Base-by-base conservation (phyloP, 2,329 filamentous ascomycete species). In the Verticillium alfalfae region DNA sequence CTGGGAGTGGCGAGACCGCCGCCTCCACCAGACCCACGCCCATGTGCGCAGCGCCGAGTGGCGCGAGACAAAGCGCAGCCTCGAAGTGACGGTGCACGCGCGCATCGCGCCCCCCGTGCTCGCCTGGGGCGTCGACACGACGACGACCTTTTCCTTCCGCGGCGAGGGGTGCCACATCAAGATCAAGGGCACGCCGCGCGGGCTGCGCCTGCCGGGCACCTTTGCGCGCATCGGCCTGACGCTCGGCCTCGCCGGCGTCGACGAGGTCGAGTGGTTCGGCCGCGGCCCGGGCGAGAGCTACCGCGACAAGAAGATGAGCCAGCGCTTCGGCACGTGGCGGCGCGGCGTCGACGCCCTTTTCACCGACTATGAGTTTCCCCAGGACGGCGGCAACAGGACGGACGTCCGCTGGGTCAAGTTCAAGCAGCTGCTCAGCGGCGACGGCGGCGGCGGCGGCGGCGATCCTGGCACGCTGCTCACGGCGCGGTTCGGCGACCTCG, bases 221-320 rank as follows among this genome's bases (percentile, higher is more conserved):
- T 80, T 90, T 49, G 86, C 88, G 0, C 80, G 88, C 16, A 81
- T 90, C 62, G 88, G 88, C 0, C 72, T 90, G 65, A 84, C 71
- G n/a, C 79, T 75, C 66, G 81, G 73, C 13, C 77, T 76, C 66
- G 72, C 57, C 57, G 75, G 66, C 18, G 71, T 79, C 31, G 69
- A 74, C 5, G 66, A 69, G 5, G 80, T 78, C 0, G 72, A 75
- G n/a, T 92, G 88, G 88, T 90, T 86, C 67, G 88, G 88, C 5
- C 83, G 85, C 4, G 89, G 89, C 0, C 86, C 86, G 0, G 85
- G 85, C 2, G 87, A 90, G 70, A 84, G 80, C 12, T 92, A 91
- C 75, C 75, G 76, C 16, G 89, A 92, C 73, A 88, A 83, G 75
- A 89, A 89, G 70, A 70, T 78, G 13, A 81, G 84, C 4, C 87